These are phyloP conservation scores for Cyphellophora attinorum DNA, from an alignment of 2,329 filamentous ascomycete genomes.

Conservation along the genomic window DNA sequence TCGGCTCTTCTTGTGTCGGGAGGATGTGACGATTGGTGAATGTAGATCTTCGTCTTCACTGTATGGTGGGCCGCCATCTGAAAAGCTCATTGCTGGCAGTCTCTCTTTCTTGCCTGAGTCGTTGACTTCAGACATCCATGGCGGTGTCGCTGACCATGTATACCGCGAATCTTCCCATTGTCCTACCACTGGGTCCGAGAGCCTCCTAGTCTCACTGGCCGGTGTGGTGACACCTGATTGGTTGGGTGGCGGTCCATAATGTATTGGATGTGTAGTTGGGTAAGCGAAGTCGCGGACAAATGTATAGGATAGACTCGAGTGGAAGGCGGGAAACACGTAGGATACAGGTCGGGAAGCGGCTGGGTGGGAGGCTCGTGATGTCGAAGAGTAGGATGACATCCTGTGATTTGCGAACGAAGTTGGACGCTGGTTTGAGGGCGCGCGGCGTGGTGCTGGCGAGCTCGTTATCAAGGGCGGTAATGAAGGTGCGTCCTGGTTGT, in stretches of 20 bases:
- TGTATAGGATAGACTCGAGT: constrained; percentile 79
- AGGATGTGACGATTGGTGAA: constrained; percentile 75
- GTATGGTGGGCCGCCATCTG: constrained; percentile 73
- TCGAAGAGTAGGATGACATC: constrained; percentile 71
- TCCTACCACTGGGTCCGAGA: constrained; percentile 71
- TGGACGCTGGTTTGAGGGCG: constrained; percentile 54
- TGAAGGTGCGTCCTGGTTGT: no score
- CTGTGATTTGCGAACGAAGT: constrained; percentile 73
- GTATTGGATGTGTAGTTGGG: constrained; percentile 68
- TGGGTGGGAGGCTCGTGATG: constrained; percentile 44
- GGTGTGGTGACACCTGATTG: constrained; percentile 77
- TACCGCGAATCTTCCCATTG: constrained; percentile 62
- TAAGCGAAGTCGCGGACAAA: constrained; percentile 95
- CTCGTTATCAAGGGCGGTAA: no score
- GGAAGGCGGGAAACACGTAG: constrained; percentile 72
- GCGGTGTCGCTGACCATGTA: constrained; percentile 44
- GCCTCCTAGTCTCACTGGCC: constrained; percentile 64
- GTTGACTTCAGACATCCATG: constrained; percentile 23
- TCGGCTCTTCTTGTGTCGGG: constrained; percentile 78
- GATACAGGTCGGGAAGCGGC: constrained; percentile 68
- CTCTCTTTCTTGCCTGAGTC: constrained; percentile 49
- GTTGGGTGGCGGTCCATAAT: constrained; percentile 85
- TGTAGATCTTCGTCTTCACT: constrained; percentile 93
- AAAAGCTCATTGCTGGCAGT: constrained; percentile 71
- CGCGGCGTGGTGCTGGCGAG: constrained; percentile 29